phyloP scores from a whole-genome alignment of 345 rosid species.

The Acer saccharum region DNA sequence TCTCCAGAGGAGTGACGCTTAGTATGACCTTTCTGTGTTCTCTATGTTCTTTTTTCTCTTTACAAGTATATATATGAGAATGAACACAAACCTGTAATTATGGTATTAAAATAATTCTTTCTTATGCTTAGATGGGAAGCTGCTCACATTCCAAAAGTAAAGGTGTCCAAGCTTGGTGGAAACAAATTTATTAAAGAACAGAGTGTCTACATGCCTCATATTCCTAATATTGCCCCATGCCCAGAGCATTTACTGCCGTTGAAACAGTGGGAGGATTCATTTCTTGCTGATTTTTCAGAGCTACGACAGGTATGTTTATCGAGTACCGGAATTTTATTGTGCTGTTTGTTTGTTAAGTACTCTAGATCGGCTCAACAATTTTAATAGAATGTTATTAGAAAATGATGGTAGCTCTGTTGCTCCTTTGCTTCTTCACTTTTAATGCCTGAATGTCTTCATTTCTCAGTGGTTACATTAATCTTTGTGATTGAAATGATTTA shows the following conservation, averaged over 20 bases:
- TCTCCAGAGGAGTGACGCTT: background rate
- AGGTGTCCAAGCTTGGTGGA: constrained; percentile 60
- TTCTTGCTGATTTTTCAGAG: constrained; percentile 78
- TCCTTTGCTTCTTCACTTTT: background rate
- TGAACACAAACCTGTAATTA: background rate
- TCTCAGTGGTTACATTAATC: background rate
- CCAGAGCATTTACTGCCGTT: constrained; percentile 63
- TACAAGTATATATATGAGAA: too few relatives aligned
- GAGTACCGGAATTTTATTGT: background rate
- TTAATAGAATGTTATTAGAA: background rate
- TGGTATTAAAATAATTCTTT: constrained; percentile 17
- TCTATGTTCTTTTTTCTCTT: background rate
- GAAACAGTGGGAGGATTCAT: constrained; percentile 83
- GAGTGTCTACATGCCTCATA: constrained; percentile 83
- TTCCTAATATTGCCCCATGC: constrained; percentile 77
- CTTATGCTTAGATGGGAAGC: constrained; percentile 85
- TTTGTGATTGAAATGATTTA: background rate
- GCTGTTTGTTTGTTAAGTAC: background rate
- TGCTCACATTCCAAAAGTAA: constrained; percentile 69
- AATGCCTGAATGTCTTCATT: background rate
- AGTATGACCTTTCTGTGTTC: background rate
- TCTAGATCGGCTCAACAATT: background rate
- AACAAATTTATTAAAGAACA: constrained; percentile 55
- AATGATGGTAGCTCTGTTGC: background rate
- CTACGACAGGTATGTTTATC: constrained; percentile 56